A percentile compares a stretch with the other conserved stretches of the same genome.
Evolutionary conservation across 2,329 filamentous ascomycete species (phyloP).

Genomic region (Dryadomyces quercus-mongolicae): DNA sequence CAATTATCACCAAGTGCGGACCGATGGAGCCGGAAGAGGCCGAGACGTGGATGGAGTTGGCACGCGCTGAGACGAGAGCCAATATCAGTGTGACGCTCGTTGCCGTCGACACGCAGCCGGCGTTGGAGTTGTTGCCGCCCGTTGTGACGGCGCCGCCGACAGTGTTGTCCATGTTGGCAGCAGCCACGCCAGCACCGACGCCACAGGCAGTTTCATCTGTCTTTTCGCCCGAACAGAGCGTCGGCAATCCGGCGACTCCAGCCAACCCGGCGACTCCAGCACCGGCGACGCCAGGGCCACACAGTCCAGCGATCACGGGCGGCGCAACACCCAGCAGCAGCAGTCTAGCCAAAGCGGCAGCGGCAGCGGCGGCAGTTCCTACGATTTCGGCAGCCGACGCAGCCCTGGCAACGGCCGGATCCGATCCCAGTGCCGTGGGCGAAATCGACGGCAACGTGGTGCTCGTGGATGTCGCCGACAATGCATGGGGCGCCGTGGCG

Average conservation of each 20-base stretch:
- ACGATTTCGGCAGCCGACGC: slow-evolving; percentile 8
- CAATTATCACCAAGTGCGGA: slow-evolving; percentile 62
- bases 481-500: slow-evolving; percentile 63
- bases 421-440: slow-evolving; percentile 24
- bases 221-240: slow-evolving; percentile 47
- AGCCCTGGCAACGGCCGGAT: slow-evolving; percentile 7
- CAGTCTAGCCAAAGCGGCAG: background rate
- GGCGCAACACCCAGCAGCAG: background rate
- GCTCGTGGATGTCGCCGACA: slow-evolving; percentile 60
- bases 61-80: slow-evolving; percentile 37
- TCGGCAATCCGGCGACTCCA: slow-evolving; percentile 35
- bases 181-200: slow-evolving; percentile 54
- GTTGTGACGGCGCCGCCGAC: slow-evolving; percentile 34
- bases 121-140: slow-evolving; percentile 49
- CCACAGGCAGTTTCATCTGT: slow-evolving; percentile 40
- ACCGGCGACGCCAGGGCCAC: slow-evolving; percentile 1
- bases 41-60: slow-evolving; percentile 43
- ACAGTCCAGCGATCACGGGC: slow-evolving; percentile 3
- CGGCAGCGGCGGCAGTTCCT: slow-evolving; percentile 10
- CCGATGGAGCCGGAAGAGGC: slow-evolving; percentile 56
- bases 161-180: slow-evolving; percentile 26
- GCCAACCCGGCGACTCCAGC: slow-evolving; percentile 26
- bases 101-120: slow-evolving; percentile 52
- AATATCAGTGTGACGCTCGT: slow-evolving; percentile 46
- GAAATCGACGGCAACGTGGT: slow-evolving; percentile 46